Evolutionary conservation across 495 filamentous ascomycete genomes (phyloP), one percentile per base, ranked within the genome.

Genomic region (Aspergillus baeticus): DNA sequence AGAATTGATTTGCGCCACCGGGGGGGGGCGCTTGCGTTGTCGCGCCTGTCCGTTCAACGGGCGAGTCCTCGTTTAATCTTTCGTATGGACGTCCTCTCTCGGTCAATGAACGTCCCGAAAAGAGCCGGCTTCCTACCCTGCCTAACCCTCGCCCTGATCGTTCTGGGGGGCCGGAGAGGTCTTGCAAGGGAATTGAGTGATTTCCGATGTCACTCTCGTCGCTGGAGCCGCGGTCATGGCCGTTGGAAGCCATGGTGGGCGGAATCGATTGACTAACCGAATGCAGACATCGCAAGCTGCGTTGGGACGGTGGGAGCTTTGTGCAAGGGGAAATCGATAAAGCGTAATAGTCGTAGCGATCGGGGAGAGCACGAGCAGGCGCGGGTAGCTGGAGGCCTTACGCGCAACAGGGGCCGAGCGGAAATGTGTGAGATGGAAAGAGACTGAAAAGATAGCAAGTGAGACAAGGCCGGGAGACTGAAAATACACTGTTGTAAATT

Each of bases 131-230:
- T 51, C 74, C 67, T 22, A 57, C 64, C 41, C 68, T 72, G 39
- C 57, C 63, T 36, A 57, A 49, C 48, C 63, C 60, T 51, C 63
- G 61, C 61, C 66, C 61, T 7, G 66, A 66, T 45, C 65, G 63
- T 22, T 74, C 81, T 42, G 83, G 78, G 33, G 81, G 74, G 51
- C 83, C 79, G 29, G 85, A 84, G 45, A 96, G 84, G 69, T 96
- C 86, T 68, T 88, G 87, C 45, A 97, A 77, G 44, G 92, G 91
- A 71, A 96, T 96, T 38, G 87, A 87, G 57, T 90, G 87, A 46
- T 81, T 73, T 31, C 82, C 69, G 36, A 80, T 59, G 55, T 76
- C 64, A 26, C 71, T 65, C 49, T 76, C 73, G 59, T 77, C 62
- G 56, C 69, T 65, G 58, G 78, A 70, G 59, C 75, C 71, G 65